Evolutionary conservation across 2,329 filamentous ascomycete species (phyloP).

Genomic region (Arthrobotrys musiformis): DNA sequence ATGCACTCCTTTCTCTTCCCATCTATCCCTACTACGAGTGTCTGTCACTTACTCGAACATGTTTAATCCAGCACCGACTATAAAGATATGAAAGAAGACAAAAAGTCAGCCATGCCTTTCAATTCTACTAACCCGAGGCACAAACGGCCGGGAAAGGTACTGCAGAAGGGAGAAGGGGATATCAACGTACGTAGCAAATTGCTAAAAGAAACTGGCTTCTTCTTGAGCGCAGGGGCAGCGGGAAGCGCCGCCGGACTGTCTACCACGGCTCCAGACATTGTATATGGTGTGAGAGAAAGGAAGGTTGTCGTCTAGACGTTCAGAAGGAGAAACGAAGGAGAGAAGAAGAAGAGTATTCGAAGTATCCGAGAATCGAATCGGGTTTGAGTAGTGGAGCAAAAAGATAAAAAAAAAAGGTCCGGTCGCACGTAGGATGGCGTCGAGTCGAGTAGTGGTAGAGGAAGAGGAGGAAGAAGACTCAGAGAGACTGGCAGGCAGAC

Average conservation of each 20-base stretch:
- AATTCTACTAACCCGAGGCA: background rate
- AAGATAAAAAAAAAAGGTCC: slow-evolving; percentile 59
- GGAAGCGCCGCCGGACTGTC: slow-evolving; percentile 66
- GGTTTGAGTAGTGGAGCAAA: background rate
- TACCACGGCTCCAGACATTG: slow-evolving; percentile 62
- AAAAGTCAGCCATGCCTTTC: slow-evolving; percentile 21
- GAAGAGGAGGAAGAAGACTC: background rate
- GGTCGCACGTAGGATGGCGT: background rate
- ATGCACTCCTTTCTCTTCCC: background rate
- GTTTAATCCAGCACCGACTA: slow-evolving; percentile 89
- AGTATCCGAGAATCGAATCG: background rate
- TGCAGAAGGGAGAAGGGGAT: slow-evolving; percentile 57
- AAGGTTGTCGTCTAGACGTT: slow-evolving; percentile 18
- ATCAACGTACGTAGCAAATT: slow-evolving; percentile 84
- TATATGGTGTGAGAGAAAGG: slow-evolving; percentile 56
- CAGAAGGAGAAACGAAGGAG: background rate
- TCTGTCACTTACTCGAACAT: slow-evolving; percentile 78
- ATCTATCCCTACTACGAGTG: background rate
- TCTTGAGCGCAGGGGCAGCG: slow-evolving; percentile 77
- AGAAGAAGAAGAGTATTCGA: background rate
- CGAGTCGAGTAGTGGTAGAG: background rate
- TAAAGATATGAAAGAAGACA: slow-evolving; percentile 26
- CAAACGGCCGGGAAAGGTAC: background rate
- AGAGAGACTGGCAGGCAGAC: background rate
- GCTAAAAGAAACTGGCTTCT: slow-evolving; percentile 99